Base-by-base conservation (phyloP, 1,284 basidiomycete genomes). In the Tilletiopsis washingtonensis region DNA sequence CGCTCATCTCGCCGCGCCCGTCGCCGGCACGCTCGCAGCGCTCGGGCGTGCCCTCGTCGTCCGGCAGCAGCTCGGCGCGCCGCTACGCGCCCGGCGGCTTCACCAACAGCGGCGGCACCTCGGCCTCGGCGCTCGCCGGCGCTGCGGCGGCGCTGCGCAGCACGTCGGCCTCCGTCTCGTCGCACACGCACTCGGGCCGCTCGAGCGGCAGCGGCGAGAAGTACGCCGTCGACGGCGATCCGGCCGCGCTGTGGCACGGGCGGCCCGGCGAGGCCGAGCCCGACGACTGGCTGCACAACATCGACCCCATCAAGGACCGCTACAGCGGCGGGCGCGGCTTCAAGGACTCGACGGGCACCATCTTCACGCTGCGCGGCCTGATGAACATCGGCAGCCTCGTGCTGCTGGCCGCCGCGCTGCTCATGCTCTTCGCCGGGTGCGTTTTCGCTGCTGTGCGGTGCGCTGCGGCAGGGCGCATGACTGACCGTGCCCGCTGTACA, bases 381-480 rank as follows among this genome's bases (percentile, higher is more conserved):
- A 40, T 64, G 25, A 66, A 66, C 40, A 51, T 66, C 21, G 56
- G 59, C 11, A 55, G 48, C 14, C 43, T 66, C 9, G 36, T 50
- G 0, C 7, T 61, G 5, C 43, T 64, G 19, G 47, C 55, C 4
- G 19, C 53, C 3, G 51, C 38, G 11, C 45, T 66, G 32, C 32
- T 66, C n/a, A 48, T 46, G 27, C 44, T 66, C 20, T 62, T 66
- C 40, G 54, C 45, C 6, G 62, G 53, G 11, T 73, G 70, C 39
- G n/a, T n/a, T n/a, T n/a, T n/a, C n/a, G n/a, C n/a, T n/a, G n/a
- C n/a, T n/a, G n/a, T n/a, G n/a, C n/a, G n/a, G n/a, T n/a, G n/a
- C n/a, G n/a, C n/a, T n/a, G n/a, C n/a, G n/a, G n/a, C n/a, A n/a
- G n/a, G n/a, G n/a, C n/a, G n/a, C n/a, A n/a, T n/a, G n/a, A n/a